Percentiles rank a stretch among this genome's conserved stretches.
phyloP scores from a whole-genome alignment of 176 grass and related monocot genomes.

The Chrysopogon serrulatus region DNA sequence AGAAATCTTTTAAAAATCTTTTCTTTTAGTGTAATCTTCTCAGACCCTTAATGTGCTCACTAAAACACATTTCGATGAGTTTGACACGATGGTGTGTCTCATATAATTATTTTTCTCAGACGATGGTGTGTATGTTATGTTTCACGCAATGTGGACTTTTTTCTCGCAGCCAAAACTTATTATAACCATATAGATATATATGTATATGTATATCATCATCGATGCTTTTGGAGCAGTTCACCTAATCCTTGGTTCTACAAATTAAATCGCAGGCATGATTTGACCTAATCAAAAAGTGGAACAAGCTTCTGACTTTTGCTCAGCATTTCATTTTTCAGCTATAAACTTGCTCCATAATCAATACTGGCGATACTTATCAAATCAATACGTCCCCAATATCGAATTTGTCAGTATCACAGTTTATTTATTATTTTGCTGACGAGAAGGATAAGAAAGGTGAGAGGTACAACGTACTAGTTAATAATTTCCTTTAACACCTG shows the following conservation, averaged over 20 bases:
- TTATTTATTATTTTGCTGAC: neutral
- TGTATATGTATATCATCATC: neutral
- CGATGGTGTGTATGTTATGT: neutral
- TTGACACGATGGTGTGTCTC: neutral
- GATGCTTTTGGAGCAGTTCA: slow-evolving; percentile 15
- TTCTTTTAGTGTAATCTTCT: no score
- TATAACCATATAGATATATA: no score
- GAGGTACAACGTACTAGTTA: neutral
- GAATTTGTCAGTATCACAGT: neutral
- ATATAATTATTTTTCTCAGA: neutral
- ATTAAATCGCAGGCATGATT: neutral
- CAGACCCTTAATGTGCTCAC: neutral
- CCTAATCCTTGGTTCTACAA: neutral
- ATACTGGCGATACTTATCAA: neutral
- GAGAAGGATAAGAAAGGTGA: neutral
- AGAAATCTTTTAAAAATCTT: neutral
- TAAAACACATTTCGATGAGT: neutral
- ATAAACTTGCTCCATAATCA: slow-evolving; percentile 6
- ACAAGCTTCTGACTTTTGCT: neutral
- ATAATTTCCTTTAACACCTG: neutral
- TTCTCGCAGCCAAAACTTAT: neutral
- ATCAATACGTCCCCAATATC: no score
- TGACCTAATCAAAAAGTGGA: neutral
- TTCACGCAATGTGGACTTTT: neutral
- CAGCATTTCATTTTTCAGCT: slow-evolving; percentile 2